phyloP scores from a whole-genome alignment of 2,329 filamentous ascomycete species.

The Huntiella bhutanensis region DNA sequence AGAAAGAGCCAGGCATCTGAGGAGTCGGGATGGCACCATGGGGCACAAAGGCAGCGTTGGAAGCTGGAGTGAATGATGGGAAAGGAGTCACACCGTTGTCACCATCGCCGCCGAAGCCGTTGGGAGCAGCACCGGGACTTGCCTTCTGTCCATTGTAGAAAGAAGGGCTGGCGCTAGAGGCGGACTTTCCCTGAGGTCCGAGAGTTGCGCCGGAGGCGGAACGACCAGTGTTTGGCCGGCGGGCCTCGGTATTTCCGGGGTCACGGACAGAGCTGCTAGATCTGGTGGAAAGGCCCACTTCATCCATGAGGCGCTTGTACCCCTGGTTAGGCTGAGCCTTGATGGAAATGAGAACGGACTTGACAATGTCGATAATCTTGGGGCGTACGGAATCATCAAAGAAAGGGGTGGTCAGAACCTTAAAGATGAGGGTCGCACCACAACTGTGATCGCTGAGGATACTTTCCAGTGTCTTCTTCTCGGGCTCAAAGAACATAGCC shows the following conservation, averaged over 20 bases:
- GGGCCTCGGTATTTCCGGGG: conserved; percentile 26
- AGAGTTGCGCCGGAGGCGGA: conserved; percentile 24
- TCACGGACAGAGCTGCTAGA: conserved; percentile 25
- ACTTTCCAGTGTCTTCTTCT: conserved; percentile 71
- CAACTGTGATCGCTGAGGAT: conserved; percentile 84
- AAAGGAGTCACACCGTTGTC: conserved; percentile 26
- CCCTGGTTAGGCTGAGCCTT: conserved; percentile 89
- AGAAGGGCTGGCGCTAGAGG: conserved; percentile 20
- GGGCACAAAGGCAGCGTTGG: conserved; percentile 29
- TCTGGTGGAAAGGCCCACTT: conserved; percentile 71
- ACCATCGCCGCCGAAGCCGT: conserved; percentile 24
- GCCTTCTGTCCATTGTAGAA: conserved; percentile 33
- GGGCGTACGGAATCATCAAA: conserved; percentile 79
- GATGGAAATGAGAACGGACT: conserved; percentile 69
- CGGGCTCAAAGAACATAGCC: conserved; percentile 78
- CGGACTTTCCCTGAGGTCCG: conserved; percentile 15
- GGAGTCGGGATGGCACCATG: conserved; percentile 24
- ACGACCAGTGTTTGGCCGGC: conserved; percentile 39
- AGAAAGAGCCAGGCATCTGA: conserved; percentile 29
- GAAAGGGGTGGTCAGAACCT: conserved; percentile 92
- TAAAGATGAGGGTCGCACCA: conserved; percentile 92
- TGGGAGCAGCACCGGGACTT: conserved; percentile 14
- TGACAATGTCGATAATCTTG: conserved; percentile 82
- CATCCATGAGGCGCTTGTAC: conserved; percentile 97
- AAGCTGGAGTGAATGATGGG: conserved; percentile 30